Conservation (phyloP, 768 basidiomycete species). For the Tulasnella sp. region DNA sequence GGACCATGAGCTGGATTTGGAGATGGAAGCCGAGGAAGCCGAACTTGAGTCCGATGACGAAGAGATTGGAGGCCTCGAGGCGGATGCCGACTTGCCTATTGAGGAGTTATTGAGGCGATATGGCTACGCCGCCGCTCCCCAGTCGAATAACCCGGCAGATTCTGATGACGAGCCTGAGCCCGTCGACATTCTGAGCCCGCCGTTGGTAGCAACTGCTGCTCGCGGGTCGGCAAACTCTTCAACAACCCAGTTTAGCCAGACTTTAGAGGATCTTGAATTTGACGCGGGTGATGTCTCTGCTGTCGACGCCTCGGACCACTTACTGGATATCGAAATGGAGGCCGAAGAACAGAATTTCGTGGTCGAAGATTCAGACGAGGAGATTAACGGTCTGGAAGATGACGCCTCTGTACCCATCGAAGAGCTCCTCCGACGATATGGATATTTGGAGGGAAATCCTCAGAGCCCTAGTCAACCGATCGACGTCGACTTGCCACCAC, state of each 20-base stretch:
- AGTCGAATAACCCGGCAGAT: background rate
- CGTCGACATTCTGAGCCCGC: background rate
- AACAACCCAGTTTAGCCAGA: background rate
- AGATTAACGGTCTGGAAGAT: constrained; percentile 40
- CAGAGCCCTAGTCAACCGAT: background rate
- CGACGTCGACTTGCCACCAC: background rate
- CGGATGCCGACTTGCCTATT: constrained; percentile 43
- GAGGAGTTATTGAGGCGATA: constrained; percentile 42
- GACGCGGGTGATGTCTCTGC: constrained; percentile 35
- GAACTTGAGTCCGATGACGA: constrained; percentile 36
- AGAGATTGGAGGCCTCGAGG: constrained; percentile 41
- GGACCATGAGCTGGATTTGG: constrained; percentile 31
- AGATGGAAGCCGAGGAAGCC: constrained; percentile 32
- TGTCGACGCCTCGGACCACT: constrained; percentile 33
- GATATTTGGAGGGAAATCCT: constrained; percentile 34
- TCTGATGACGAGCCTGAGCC: background rate
- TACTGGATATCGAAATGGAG: constrained; percentile 36
- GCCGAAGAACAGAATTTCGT: constrained; percentile 29
- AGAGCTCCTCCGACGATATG: constrained; percentile 41
- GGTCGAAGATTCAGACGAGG: constrained; percentile 34
- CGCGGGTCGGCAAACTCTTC: background rate
- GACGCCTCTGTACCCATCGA: constrained; percentile 46
- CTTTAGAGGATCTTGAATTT: constrained; percentile 15
- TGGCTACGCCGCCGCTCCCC: constrained; percentile 34
- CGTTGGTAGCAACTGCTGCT: background rate